These are phyloP conservation scores for Cladosporium cucumerinum DNA, from an alignment of 2,329 filamentous ascomycete species.

Conservation along the genomic window DNA sequence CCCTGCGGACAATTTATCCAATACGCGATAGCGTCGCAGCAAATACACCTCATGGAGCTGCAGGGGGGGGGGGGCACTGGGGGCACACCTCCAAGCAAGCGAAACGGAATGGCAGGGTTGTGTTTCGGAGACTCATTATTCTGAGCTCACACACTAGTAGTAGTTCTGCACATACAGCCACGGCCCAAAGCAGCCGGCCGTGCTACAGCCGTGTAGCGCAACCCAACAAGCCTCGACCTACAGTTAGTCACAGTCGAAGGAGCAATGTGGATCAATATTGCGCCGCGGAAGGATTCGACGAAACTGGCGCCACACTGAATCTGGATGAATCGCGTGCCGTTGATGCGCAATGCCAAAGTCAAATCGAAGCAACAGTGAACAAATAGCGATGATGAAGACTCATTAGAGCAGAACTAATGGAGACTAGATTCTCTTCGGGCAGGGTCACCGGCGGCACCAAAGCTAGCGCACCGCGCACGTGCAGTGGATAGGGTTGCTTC, in stretches of 20 bases:
- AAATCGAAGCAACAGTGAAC: neutral
- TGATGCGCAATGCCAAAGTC: neutral
- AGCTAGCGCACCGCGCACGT: neutral
- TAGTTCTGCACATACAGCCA: neutral
- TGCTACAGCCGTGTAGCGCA: neutral
- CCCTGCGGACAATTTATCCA: constrained; percentile 5
- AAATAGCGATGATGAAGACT: neutral
- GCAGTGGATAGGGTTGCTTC: neutral
- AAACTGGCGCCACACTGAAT: neutral
- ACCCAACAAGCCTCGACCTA: neutral
- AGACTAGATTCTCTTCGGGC: neutral
- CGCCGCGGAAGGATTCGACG: neutral
- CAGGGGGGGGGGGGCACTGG: neutral
- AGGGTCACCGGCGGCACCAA: neutral
- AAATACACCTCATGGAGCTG: neutral
- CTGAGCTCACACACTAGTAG: neutral
- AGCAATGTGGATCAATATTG: neutral
- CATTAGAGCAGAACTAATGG: neutral
- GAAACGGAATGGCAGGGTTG: neutral
- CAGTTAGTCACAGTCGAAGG: neutral
- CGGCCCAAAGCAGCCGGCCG: neutral
- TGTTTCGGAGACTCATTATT: constrained; percentile 1
- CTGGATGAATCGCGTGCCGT: neutral
- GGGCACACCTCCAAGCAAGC: neutral
- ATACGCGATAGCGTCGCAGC: constrained; percentile 14